Base-by-base conservation (phyloP, 768 basidiomycete genomes). In the Macrolepiota dolichaula region DNA sequence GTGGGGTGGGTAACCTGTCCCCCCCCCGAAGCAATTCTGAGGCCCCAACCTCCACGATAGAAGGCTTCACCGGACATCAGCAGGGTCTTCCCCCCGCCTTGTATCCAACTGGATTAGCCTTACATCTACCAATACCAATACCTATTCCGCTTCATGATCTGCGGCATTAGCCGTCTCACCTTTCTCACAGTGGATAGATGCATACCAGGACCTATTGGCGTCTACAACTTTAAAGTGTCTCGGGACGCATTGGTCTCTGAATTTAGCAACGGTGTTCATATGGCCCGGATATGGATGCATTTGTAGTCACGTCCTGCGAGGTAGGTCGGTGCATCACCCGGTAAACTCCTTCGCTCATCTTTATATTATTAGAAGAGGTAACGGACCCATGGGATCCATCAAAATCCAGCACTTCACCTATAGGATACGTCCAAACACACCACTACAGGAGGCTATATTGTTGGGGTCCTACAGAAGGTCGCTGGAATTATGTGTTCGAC, bases 91-190 rank as follows among this genome's bases (percentile, higher is more conserved):
- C 29, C 29, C 3, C n/a, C n/a, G n/a, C n/a, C n/a, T n/a, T n/a
- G n/a, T n/a, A n/a, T n/a, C n/a, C 22, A 46, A 47, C 37, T 13
- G 17, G 7, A 3, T n/a, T 32, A 7, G 29, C 27, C 19, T 22
- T 35, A n/a, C 36, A 0, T 40, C 12, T 22, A 25, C 37, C 44
- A 13, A 11, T 32, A 32, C 29, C 29, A 3, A 32, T 32, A 7
- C 19, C 27, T 35, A 64, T 66, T 51, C 62, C 32, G 67, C 61
- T n/a, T 55, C n/a, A n/a, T n/a, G n/a, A n/a, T 68, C 11, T 65
- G 58, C 38, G 68, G 67, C 49, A 67, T 68, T 38, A 66, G 68
- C 13, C 62, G 68, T 15, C 67, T 66, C 6, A 64, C 56, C 35
- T 19, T 67, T 37, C 35, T 65, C 17, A 59, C 55, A 9, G 27